Base-by-base conservation (phyloP, 2,329 filamentous ascomycete species). In the Zymoseptoria tritici region DNA sequence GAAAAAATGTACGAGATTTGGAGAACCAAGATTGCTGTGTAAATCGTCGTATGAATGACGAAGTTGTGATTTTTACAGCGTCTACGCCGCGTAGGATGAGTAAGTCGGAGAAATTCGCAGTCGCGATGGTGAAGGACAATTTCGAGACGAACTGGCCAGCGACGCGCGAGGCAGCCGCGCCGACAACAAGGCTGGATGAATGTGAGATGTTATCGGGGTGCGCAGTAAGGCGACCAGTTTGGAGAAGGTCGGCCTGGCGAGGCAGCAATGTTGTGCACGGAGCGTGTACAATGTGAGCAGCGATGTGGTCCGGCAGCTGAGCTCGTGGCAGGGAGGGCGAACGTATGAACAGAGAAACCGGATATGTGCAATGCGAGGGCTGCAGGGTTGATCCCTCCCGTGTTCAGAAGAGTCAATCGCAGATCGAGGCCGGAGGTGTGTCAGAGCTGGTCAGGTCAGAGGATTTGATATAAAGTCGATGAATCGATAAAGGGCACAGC, bases 351-450 rank as follows among this genome's bases (percentile, higher is more conserved):
- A 60, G 62, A 58, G 58, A 62, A 31, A 58, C 61, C 57, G 22
- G 60, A 31, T 67, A 67, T 66, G 64, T 64, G 66, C 63, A 68
- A 62, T 60, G 54, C 56, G 54, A 54, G 16, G n/a, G 21, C 49
- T 59, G 59, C 63, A 63, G 59, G 64, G 58, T 53, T 60, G 56
- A 67, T 65, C 65, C 64, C 65, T 68, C 61, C 61, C 60, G 60
- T 55, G 56, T 54, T 29, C 22, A 54, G 26, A 64, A 66, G 62
- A 52, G 56, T 59, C 36, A 63, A 64, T 64, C 57, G 60, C 60
- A 53, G 54, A 42, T 46, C 36, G 36, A 46, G 16, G 36, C 36
- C 36, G 36, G 11, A 16, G 36, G 36, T 46, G 36, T 46, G 36
- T 46, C 36, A 46, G 36, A 16, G 36, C 36, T 46, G 36, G 36